Conservation (phyloP, 2,329 filamentous ascomycete genomes). For the Penicillium glabrum region DNA sequence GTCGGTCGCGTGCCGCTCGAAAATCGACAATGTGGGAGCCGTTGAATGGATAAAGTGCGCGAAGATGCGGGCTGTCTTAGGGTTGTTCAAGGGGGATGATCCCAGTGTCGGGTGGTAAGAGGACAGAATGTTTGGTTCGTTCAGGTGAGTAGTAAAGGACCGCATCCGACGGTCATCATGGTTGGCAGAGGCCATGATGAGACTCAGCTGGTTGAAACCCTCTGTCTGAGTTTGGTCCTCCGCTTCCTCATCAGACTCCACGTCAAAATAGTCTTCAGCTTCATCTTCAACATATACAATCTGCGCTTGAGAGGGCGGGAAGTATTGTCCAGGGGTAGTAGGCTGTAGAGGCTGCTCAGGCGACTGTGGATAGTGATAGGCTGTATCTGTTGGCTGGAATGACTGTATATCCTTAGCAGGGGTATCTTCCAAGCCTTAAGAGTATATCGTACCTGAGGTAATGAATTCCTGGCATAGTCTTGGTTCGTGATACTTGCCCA, state of each 20-base stretch:
- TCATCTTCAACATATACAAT: slow-evolving; percentile 50
- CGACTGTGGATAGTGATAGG: slow-evolving; percentile 14
- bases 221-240: slow-evolving; percentile 39
- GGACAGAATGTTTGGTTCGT: slow-evolving; percentile 54
- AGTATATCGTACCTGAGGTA: not conserved
- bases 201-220: slow-evolving; percentile 40
- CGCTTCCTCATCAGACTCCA: slow-evolving; percentile 61
- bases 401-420: not conserved
- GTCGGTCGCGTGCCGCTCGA: slow-evolving; percentile 78
- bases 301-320: slow-evolving; percentile 17
- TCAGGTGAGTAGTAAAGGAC: slow-evolving; percentile 50
- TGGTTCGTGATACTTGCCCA: slow-evolving; percentile 4
- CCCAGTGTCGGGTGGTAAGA: slow-evolving; percentile 66
- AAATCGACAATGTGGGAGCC: slow-evolving; percentile 80
- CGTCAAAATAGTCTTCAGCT: slow-evolving; percentile 64
- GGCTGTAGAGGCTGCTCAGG: slow-evolving; percentile 3
- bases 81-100: slow-evolving; percentile 74
- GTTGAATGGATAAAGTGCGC: slow-evolving; percentile 90
- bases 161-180: slow-evolving; percentile 49
- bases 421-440: not conserved
- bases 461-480: not conserved
- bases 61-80: slow-evolving; percentile 78
- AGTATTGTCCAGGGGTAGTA: slow-evolving; percentile 4
- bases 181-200: slow-evolving; percentile 46
- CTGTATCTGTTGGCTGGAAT: not conserved